Evolutionary conservation across 2,329 filamentous ascomycete genomes (phyloP).

Genomic region (Incumbomyces lentus): DNA sequence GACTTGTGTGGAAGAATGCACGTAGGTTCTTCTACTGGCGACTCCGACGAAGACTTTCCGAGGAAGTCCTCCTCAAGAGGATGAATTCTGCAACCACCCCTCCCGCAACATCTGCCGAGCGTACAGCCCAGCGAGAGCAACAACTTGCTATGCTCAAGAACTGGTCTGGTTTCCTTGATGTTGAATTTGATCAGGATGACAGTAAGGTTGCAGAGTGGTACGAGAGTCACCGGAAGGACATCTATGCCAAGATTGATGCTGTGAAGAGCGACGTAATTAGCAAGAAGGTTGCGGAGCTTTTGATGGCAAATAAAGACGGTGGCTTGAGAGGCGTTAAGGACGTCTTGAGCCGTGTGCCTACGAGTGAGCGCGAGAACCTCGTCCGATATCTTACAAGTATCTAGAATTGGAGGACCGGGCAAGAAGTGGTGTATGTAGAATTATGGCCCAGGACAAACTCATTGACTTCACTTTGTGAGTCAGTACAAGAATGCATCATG

Average conservation of each 20-base stretch:
- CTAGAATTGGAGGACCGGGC: slow-evolving; percentile 17
- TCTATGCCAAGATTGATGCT: slow-evolving; percentile 73
- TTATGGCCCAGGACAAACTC: too few species aligned
- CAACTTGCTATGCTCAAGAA: slow-evolving; percentile 68
- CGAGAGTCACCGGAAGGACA: slow-evolving; percentile 78
- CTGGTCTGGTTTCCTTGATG: slow-evolving; percentile 61
- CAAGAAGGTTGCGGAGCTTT: slow-evolving; percentile 57
- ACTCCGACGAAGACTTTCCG: slow-evolving; percentile 87
- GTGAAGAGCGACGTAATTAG: slow-evolving; percentile 68
- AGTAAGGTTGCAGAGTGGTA: slow-evolving; percentile 86
- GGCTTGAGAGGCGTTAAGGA: slow-evolving; percentile 79
- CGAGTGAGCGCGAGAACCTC: slow-evolving; percentile 76
- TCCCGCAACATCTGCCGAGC: slow-evolving; percentile 30
- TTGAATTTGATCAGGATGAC: slow-evolving; percentile 69
- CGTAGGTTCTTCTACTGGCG: slow-evolving; percentile 99
- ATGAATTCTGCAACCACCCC: slow-evolving; percentile 46
- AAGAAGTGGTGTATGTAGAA: too few species aligned
- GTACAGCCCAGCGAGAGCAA: slow-evolving; percentile 47
- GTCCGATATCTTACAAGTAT: slow-evolving; percentile 42
- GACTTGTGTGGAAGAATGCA: slow-evolving; percentile 76
- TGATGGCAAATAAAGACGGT: slow-evolving; percentile 56
- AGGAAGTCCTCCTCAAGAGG: slow-evolving; percentile 92
- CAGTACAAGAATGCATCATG: too few species aligned
- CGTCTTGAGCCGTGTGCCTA: slow-evolving; percentile 74
- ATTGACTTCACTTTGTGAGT: too few species aligned